Conservation (phyloP, 2,329 filamentous ascomycete genomes). For the Aspergillus arachidicola region DNA sequence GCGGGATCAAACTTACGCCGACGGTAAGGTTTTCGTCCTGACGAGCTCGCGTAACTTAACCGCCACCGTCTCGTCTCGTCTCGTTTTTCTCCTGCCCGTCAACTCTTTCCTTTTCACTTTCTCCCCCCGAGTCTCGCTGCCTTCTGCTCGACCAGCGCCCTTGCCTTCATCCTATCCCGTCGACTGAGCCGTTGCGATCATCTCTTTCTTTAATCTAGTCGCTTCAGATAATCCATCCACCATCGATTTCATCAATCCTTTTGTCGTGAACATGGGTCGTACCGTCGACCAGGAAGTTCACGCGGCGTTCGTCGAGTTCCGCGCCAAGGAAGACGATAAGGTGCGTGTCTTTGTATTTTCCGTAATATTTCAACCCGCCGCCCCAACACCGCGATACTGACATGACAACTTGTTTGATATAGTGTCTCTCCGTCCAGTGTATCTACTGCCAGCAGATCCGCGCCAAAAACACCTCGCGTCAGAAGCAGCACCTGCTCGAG, state of each 20-base stretch:
- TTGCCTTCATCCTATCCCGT: slow-evolving; percentile 14
- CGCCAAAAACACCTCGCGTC: slow-evolving; percentile 56
- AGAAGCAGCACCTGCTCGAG: slow-evolving; percentile 55
- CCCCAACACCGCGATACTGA: slow-evolving; percentile 39
- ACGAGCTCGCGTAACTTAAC: slow-evolving; percentile 8
- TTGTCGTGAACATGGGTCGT: slow-evolving; percentile 48
- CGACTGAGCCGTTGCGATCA: slow-evolving; percentile 10
- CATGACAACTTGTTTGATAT: slow-evolving; percentile 27
- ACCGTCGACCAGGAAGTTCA: slow-evolving; percentile 57
- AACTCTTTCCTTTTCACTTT: slow-evolving; percentile 20
- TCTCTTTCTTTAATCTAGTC: slow-evolving; percentile 16
- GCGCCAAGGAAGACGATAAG: slow-evolving; percentile 57
- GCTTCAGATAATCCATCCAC: slow-evolving; percentile 17
- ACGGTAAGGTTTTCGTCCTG: slow-evolving; percentile 5
- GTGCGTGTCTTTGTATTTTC: slow-evolving; percentile 44
- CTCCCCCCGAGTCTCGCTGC: slow-evolving; percentile 20
- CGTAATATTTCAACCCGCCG: slow-evolving; percentile 43
- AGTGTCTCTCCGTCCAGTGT: slow-evolving; percentile 57
- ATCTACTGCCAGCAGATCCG: slow-evolving; percentile 57
- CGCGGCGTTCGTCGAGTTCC: slow-evolving; percentile 56
- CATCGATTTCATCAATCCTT: slow-evolving; percentile 29
- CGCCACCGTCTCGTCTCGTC: slow-evolving; percentile 21
- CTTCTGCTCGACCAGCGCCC: slow-evolving; percentile 17
- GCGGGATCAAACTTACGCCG: slow-evolving; percentile 5
- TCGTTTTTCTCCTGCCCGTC: slow-evolving; percentile 16